Conservation (phyloP, 1,284 basidiomycete species). For the Cutaneotrichosporon dermatis region DNA sequence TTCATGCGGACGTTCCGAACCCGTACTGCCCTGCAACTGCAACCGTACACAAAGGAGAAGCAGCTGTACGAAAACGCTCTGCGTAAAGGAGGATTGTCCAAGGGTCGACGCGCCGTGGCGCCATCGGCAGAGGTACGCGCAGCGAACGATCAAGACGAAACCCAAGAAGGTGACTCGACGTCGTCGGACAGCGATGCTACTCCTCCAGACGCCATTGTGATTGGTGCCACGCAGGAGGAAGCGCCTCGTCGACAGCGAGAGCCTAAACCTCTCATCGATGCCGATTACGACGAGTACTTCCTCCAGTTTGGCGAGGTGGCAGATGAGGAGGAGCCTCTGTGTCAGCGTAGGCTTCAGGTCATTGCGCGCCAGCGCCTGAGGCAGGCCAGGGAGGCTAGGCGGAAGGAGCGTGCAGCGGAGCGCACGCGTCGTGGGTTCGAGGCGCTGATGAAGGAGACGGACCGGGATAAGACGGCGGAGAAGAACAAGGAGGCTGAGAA, state of each 20-base stretch:
- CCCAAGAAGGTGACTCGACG: not conserved
- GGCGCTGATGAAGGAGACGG: slow-evolving; percentile 19
- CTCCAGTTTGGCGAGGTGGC: slow-evolving; percentile 30
- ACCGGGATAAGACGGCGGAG: slow-evolving; percentile 6
- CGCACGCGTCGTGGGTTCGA: slow-evolving; percentile 28
- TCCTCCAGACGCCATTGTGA: slow-evolving; percentile 34
- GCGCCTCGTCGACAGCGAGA: not conserved
- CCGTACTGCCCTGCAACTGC: slow-evolving; percentile 46
- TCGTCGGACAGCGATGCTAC: slow-evolving; percentile 9
- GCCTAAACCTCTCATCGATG: slow-evolving; percentile 24
- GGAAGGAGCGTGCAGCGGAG: slow-evolving; percentile 23
- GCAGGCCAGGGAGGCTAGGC: slow-evolving; percentile 27
- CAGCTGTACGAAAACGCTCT: slow-evolving; percentile 42
- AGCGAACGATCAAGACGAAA: slow-evolving; percentile 12
- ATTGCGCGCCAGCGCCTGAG: slow-evolving; percentile 31
- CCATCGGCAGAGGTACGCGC: slow-evolving; percentile 10
- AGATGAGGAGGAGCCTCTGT: slow-evolving; percentile 29
- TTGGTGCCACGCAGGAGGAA: slow-evolving; percentile 30
- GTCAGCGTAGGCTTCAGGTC: slow-evolving; percentile 22
- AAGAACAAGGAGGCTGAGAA: slow-evolving; percentile 5
- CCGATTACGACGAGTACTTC: slow-evolving; percentile 41
- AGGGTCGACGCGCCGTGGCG: slow-evolving; percentile 20
- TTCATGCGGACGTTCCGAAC: slow-evolving; percentile 44
- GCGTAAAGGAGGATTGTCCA: slow-evolving; percentile 37
- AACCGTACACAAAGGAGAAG: slow-evolving; percentile 47